Base-by-base conservation (phyloP, 2,329 filamentous ascomycete species). In the Endocalyx cinctus region DNA sequence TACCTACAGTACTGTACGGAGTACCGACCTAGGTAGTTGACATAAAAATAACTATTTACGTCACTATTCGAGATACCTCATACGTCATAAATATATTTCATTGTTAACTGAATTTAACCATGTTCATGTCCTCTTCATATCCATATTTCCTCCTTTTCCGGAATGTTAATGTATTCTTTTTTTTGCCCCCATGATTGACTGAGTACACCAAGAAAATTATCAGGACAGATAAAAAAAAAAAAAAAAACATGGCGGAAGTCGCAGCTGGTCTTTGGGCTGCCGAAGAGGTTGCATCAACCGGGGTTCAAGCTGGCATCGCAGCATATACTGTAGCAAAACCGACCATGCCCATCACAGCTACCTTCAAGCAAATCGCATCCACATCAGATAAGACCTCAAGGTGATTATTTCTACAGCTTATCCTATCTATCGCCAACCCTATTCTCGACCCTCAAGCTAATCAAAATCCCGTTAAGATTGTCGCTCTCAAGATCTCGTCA, bases 311-410 rank as follows among this genome's bases (percentile, higher is more conserved):
- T 8, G 60, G 55, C 13, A 57, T 54, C 10, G 69, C 64, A 7
- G 60, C 60, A 5, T 48, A 52, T 31, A 63, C 68, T 17, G 52
- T 74, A 5, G 65, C 69, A 17, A 69, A 70, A 39, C 68, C 72
- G 2, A 73, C 72, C 0, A 60, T 69, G 27, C 70, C 71, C 10
- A 57, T 77, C 33, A 70, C 66, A 39, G 69, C 69, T 6, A 64
- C 63, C 2, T 63, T 76, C 27, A 62, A 58, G 8, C 69, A 66
- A 33, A 62, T 78, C 32, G 62, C 38, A 48, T 62, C 43, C 44
- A 63, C 39, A 38, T 56, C 36, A 3, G 38, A 48, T 5, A 39
- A 54, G 26, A 41, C 47, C 10, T 48, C 52, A 1, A 48, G 45
- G 62, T 63, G 40, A 38, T 48, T 31, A 8, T 3, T 14, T 17